phyloP scores from a whole-genome alignment of 2,329 filamentous ascomycete genomes.

The Paecilomyces formosus region DNA sequence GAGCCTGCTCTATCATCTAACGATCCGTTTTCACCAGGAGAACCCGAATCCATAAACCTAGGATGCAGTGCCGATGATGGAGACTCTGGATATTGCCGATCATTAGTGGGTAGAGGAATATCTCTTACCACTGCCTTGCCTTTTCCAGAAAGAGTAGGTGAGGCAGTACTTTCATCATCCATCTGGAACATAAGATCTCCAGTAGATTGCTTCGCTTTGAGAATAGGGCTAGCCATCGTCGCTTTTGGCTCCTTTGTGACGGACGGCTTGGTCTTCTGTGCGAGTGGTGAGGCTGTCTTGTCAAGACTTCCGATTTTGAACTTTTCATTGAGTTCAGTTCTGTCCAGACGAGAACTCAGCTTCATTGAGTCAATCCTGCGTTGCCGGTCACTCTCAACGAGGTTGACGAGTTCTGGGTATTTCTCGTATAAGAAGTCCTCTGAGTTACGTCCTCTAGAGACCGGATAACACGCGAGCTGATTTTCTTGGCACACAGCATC shows the following conservation, averaged over 20 bases:
- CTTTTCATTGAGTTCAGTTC: conserved; percentile 60
- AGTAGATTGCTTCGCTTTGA: conserved; percentile 61
- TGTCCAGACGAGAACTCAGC: conserved; percentile 55
- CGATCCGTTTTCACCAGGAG: conserved; percentile 17
- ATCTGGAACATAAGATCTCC: conserved; percentile 87
- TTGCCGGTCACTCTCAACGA: conserved; percentile 40
- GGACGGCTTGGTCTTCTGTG: conserved; percentile 32
- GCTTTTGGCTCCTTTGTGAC: conserved; percentile 37
- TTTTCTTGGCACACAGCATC: conserved; percentile 74
- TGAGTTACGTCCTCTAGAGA: conserved; percentile 67
- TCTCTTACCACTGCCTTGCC: conserved; percentile 21
- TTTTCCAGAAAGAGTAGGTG: conserved; percentile 18
- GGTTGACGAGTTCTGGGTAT: conserved; percentile 38
- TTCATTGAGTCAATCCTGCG: conserved; percentile 69
- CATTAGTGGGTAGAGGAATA: conserved; percentile 9
- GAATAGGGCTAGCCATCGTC: conserved; percentile 54
- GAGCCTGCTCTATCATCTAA: conserved; percentile 23
- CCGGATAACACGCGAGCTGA: conserved; percentile 69
- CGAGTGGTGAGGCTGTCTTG: conserved; percentile 47
- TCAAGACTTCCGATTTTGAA: conserved; percentile 58
- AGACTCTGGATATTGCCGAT: conserved; percentile 13
- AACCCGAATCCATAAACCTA: conserved; percentile 18
- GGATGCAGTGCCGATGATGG: conserved; percentile 16
- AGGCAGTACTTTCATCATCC: conserved; percentile 63
- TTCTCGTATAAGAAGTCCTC: conserved; percentile 45